Conservation (phyloP, 1,284 basidiomycete genomes). For the Apiotrichum gamsii region DNA sequence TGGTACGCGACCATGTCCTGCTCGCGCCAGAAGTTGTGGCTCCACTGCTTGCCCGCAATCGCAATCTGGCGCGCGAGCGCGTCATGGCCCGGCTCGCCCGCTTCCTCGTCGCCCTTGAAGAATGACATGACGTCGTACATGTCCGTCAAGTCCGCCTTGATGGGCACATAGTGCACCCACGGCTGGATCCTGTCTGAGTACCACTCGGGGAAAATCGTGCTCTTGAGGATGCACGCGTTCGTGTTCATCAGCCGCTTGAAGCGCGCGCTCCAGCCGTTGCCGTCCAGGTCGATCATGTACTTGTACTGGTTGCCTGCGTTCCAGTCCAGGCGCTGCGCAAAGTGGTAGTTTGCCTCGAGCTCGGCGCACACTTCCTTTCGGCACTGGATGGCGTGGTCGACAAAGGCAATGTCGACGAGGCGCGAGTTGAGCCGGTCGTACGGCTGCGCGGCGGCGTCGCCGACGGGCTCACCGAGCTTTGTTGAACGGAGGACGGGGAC, state of each 20-base stretch:
- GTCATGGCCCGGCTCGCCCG: conserved; percentile 53
- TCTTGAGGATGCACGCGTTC: conserved; percentile 48
- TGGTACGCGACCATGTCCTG: conserved; percentile 62
- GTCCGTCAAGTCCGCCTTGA: conserved; percentile 51
- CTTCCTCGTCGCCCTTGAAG: conserved; percentile 57
- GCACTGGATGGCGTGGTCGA: conserved; percentile 50
- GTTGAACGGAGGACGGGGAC: conserved; percentile 41
- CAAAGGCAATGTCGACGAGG: conserved; percentile 43
- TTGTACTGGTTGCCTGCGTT: conserved; percentile 50
- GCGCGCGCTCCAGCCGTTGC: conserved; percentile 47
- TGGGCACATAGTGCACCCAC: conserved; percentile 50
- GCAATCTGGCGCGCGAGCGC: conserved; percentile 57
- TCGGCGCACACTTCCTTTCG: conserved; percentile 49
- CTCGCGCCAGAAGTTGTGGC: conserved; percentile 56
- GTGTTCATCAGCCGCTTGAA: conserved; percentile 46
- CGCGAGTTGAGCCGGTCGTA: conserved; percentile 50
- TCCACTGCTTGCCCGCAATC: conserved; percentile 56
- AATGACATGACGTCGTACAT: conserved; percentile 53
- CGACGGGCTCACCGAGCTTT: conserved; percentile 45
- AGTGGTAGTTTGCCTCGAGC: conserved; percentile 52
- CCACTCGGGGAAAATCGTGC: conserved; percentile 50
- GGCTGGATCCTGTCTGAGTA: conserved; percentile 48
- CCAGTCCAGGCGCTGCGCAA: conserved; percentile 49
- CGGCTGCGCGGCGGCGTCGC: conserved; percentile 35
- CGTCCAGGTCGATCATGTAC: conserved; percentile 39